A percentile compares a stretch with the other conserved stretches of the same genome.
Conservation (phyloP, 805 yeast species). For the Grigorovia jiainica region DNA sequence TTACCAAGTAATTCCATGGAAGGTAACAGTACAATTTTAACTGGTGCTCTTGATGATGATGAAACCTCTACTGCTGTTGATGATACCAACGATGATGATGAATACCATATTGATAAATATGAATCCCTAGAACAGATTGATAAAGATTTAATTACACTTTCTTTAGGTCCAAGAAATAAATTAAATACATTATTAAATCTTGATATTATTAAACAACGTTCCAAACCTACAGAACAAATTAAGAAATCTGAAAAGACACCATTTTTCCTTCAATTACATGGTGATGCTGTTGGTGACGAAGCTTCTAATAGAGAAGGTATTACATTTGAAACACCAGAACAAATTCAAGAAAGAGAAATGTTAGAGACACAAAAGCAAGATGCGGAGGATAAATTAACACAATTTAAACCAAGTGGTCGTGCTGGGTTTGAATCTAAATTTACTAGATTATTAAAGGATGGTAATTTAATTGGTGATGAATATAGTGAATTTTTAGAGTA, state of each 20-base stretch:
- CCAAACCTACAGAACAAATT: constrained; percentile 83
- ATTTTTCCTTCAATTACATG: constrained; percentile 66
- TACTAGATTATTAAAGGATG: constrained; percentile 53
- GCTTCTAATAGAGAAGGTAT: constrained; percentile 38
- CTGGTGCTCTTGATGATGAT: constrained; percentile 56
- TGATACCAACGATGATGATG: constrained; percentile 16
- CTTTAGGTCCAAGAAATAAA: constrained; percentile 67
- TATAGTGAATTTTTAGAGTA: constrained; percentile 43
- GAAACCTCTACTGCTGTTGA: constrained; percentile 20
- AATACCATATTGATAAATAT: constrained; percentile 30
- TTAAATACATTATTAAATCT: constrained; percentile 70
- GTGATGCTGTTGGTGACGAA: constrained; percentile 61
- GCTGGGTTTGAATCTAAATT: constrained; percentile 64
- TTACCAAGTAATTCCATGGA: constrained; percentile 76
- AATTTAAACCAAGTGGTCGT: constrained; percentile 21
- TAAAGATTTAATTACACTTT: constrained; percentile 56
- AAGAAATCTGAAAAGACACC: constrained; percentile 74
- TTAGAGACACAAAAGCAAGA: constrained; percentile 11
- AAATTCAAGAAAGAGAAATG: constrained; percentile 8
- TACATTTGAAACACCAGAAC: constrained; percentile 16
- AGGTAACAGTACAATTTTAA: constrained; percentile 60
- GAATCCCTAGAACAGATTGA: constrained; percentile 55
- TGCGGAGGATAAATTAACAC: constrained; percentile 24
- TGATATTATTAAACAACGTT: constrained; percentile 76
- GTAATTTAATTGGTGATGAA: constrained; percentile 30